These are phyloP conservation scores for Massariosphaeria phaeospora DNA, from an alignment of 495 filamentous ascomycete genomes.

Conservation along the genomic window DNA sequence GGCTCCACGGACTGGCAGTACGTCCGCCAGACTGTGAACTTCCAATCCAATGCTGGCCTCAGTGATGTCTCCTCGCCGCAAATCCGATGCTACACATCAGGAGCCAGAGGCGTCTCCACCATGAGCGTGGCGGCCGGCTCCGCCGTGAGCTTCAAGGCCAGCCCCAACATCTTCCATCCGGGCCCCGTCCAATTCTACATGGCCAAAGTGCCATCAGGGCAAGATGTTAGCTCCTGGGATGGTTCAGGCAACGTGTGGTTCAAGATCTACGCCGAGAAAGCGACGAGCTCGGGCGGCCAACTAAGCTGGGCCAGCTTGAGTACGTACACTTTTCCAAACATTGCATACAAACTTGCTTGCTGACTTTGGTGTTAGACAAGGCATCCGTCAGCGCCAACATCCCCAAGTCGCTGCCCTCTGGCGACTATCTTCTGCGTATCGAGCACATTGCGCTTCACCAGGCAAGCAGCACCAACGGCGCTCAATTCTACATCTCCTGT, in stretches of 20 bases:
- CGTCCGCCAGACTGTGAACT: slow-evolving; percentile 50
- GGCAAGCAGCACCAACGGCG: slow-evolving; percentile 37
- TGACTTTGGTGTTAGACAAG: slow-evolving; percentile 11
- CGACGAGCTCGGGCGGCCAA: slow-evolving; percentile 24
- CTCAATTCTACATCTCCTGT: slow-evolving; percentile 54
- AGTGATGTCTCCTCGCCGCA: slow-evolving; percentile 46
- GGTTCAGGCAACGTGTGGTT: slow-evolving; percentile 50
- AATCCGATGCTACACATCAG: slow-evolving; percentile 50
- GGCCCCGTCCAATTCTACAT: slow-evolving; percentile 52
- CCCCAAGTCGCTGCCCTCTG: slow-evolving; percentile 39
- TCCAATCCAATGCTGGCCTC: slow-evolving; percentile 51
- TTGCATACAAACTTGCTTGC: not conserved
- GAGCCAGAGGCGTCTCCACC: slow-evolving; percentile 39
- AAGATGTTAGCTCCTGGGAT: slow-evolving; percentile 46
- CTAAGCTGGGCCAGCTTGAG: slow-evolving; percentile 48
- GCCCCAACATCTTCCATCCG: slow-evolving; percentile 47
- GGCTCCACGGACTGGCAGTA: slow-evolving; percentile 44
- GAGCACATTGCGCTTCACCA: slow-evolving; percentile 45
- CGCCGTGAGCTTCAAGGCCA: slow-evolving; percentile 44
- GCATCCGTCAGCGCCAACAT: slow-evolving; percentile 44
- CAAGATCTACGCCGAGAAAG: slow-evolving; percentile 44
- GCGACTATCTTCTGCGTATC: slow-evolving; percentile 35
- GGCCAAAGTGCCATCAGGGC: slow-evolving; percentile 46
- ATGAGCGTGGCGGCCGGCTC: slow-evolving; percentile 46
- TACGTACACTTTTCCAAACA: slow-evolving; percentile 32